A percentile compares a stretch with the other conserved stretches of the same genome.
phyloP scores from a whole-genome alignment of 192 early-diverging fungal species.

The Cetraspora pellucida region DNA sequence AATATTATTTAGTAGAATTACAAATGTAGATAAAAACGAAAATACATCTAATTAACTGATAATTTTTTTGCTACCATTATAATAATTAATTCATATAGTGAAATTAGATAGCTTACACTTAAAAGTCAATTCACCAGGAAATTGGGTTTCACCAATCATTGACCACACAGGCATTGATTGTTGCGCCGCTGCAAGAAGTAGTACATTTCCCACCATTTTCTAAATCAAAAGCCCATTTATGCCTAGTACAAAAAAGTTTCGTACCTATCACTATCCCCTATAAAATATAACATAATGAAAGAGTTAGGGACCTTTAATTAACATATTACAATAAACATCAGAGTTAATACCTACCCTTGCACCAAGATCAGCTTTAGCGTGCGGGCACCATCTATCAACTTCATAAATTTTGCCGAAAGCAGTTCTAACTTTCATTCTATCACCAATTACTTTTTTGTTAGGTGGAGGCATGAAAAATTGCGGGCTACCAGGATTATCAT shows the following conservation, averaged over 20 bases:
- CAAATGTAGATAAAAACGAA: no score
- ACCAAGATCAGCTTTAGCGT: slow-evolving; percentile 48
- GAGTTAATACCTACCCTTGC: slow-evolving; percentile 36
- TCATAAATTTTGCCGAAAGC: slow-evolving; percentile 51
- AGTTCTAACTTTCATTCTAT: slow-evolving; percentile 51
- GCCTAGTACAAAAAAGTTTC: slow-evolving; percentile 53
- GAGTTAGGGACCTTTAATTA: not conserved
- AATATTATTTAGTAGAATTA: no score
- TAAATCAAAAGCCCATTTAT: slow-evolving; percentile 48
- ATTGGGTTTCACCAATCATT: slow-evolving; percentile 31
- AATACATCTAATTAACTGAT: no score
- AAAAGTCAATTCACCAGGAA: no score
- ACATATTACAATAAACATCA: not conserved
- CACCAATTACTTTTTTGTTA: slow-evolving; percentile 26
- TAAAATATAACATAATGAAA: slow-evolving; percentile 10
- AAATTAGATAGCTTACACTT: no score
- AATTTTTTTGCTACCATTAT: no score
- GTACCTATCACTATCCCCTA: slow-evolving; percentile 57
- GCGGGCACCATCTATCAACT: slow-evolving; percentile 60
- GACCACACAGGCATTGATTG: slow-evolving; percentile 50
- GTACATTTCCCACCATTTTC: slow-evolving; percentile 46
- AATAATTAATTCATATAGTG: no score
- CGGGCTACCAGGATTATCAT: not conserved
- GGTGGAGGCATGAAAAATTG: not conserved
- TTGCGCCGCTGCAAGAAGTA: slow-evolving; percentile 33